Evolutionary conservation across 768 basidiomycete genomes (phyloP).

Genomic region (Vararia minispora): DNA sequence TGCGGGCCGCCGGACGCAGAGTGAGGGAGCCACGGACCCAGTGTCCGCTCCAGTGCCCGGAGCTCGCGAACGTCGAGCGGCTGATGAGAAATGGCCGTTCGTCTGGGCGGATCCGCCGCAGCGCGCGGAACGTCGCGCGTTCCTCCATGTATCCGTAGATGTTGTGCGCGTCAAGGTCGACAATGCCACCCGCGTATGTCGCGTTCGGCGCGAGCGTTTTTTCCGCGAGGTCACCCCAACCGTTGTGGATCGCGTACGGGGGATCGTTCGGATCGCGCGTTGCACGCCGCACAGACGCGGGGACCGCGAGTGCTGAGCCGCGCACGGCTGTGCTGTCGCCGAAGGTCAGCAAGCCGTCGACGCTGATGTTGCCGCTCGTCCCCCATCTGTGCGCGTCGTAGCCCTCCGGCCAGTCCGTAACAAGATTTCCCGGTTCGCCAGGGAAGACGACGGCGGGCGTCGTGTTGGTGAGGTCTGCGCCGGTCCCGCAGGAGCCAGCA

Average conservation of each 20-base stretch:
- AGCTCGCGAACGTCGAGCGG: conserved; percentile 53
- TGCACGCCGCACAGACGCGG: conserved; percentile 37
- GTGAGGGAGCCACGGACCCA: conserved; percentile 45
- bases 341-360: conserved; percentile 52
- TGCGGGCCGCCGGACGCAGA: too few relatives aligned
- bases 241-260: conserved; percentile 66
- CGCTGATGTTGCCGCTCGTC: conserved; percentile 61
- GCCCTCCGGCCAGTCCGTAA: conserved; percentile 60
- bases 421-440: conserved; percentile 37
- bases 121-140: conserved; percentile 47
- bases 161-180: conserved; percentile 57
- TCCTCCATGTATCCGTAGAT: conserved; percentile 64
- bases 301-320: too few relatives aligned
- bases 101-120: conserved; percentile 39
- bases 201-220: conserved; percentile 61
- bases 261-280: conserved; percentile 36
- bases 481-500: conserved; percentile 48
- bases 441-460: conserved; percentile 43
- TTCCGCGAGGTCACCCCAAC: conserved; percentile 25
- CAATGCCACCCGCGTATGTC: conserved; percentile 48
- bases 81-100: conserved; percentile 60
- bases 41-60: conserved; percentile 60
- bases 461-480: conserved; percentile 45
- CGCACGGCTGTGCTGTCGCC: conserved; percentile 22
- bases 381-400: conserved; percentile 52